Conservation (phyloP, 2,329 filamentous ascomycete species). For the Aspergillus spinulosporus region DNA sequence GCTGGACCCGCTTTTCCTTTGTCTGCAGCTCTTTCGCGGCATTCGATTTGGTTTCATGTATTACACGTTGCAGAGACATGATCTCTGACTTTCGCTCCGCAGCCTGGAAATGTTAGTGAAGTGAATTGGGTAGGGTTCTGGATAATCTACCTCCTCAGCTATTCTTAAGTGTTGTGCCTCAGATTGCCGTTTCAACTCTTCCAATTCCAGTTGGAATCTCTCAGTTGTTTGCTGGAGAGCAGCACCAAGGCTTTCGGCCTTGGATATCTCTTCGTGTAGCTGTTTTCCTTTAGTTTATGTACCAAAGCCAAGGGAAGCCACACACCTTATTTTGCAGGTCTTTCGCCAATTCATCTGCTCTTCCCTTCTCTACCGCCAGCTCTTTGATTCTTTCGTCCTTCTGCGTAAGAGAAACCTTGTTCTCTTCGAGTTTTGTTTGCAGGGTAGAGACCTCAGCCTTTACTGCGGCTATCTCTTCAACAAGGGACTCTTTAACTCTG, state of each 20-base stretch:
- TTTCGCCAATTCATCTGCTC: constrained; percentile 20
- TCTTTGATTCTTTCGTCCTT: constrained; percentile 30
- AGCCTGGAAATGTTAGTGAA: constrained; percentile 20
- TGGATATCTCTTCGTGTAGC: constrained; percentile 26
- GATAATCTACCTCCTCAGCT: background rate
- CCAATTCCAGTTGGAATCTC: constrained; percentile 22
- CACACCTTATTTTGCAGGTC: constrained; percentile 28
- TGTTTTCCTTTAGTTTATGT: constrained; percentile 19
- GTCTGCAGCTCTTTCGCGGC: constrained; percentile 31
- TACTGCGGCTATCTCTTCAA: constrained; percentile 26
- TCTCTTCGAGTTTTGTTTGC: constrained; percentile 25
- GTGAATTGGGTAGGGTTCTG: background rate
- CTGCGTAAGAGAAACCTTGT: constrained; percentile 21
- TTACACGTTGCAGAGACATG: constrained; percentile 24
- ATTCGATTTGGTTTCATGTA: constrained; percentile 28
- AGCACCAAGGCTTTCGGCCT: constrained; percentile 24
- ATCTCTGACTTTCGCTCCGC: constrained; percentile 29
- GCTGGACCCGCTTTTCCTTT: constrained; percentile 33
- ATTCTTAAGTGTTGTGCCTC: constrained; percentile 23
- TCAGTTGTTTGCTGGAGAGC: constrained; percentile 26
- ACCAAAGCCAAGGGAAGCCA: background rate
- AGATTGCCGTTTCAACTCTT: constrained; percentile 24
- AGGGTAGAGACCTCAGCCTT: constrained; percentile 28
- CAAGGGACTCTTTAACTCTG: constrained; percentile 26
- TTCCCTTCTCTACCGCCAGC: constrained; percentile 24